phyloP scores from a whole-genome alignment of 768 basidiomycete species.

The Suillus paluster region DNA sequence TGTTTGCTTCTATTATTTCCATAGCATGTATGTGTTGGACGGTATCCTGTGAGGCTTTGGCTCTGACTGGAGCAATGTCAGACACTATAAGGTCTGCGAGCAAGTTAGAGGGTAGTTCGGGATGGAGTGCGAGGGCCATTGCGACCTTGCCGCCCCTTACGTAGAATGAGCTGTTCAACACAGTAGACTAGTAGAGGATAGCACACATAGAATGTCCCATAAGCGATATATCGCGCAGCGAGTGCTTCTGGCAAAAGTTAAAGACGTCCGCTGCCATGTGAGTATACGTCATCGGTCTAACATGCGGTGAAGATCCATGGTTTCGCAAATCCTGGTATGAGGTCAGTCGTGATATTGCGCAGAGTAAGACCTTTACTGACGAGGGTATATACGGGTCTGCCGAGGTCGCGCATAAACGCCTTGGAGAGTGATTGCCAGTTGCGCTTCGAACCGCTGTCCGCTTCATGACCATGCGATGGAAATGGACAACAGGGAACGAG shows the following conservation, averaged over 20 bases:
- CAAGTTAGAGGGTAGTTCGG: constrained; percentile 43
- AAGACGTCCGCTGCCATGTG: constrained; percentile 83
- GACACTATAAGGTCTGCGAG: constrained; percentile 69
- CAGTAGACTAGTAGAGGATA: neutral
- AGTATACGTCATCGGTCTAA: constrained; percentile 70
- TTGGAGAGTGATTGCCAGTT: constrained; percentile 88
- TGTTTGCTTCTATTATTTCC: constrained; percentile 66
- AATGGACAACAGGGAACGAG: constrained; percentile 1
- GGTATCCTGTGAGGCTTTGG: constrained; percentile 66
- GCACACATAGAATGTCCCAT: constrained; percentile 91
- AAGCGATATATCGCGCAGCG: constrained; percentile 65
- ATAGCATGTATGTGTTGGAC: constrained; percentile 69
- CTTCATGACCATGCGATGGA: constrained; percentile 9
- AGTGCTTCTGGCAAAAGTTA: constrained; percentile 60
- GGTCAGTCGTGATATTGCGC: neutral
- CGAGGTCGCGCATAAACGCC: constrained; percentile 65
- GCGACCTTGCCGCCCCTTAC: constrained; percentile 86
- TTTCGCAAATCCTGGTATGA: constrained; percentile 81
- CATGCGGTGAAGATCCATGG: constrained; percentile 84
- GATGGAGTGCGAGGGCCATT: constrained; percentile 65
- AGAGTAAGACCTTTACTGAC: constrained; percentile 41
- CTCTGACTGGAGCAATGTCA: constrained; percentile 79
- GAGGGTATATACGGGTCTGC: constrained; percentile 73
- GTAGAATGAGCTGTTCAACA: constrained; percentile 2
- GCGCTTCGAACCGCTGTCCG: constrained; percentile 77